Base-by-base conservation (phyloP, 768 basidiomycete species). In the Tephrocybe sp. region DNA sequence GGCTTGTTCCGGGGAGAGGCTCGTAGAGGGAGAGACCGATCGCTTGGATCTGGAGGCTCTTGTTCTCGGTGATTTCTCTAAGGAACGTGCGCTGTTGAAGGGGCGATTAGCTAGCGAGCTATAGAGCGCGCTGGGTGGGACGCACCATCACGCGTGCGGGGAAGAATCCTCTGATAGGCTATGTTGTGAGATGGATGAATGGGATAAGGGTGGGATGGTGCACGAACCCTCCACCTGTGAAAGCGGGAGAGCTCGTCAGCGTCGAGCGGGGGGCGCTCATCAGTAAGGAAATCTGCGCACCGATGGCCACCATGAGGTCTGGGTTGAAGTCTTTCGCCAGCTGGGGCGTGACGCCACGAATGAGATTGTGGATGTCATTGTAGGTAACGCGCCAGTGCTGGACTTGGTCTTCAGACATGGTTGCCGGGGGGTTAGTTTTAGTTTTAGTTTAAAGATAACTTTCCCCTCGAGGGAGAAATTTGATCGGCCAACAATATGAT, bases 21-120 rank as follows among this genome's bases (percentile, higher is more conserved):
- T 99, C 97, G 61, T 99, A 99, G 3, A 99, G 77, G 4, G 93
- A 95, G 26, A 99, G 81, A 2, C 97, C 95, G 57, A 99, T 98
- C 4, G 97, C 96, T 67, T 94, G 91, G 57, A 98, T 97, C 41
- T 92, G 90, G 45, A 98, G 84, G 50, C 90, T 86, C 59, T 81
- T 83, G 60, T 89, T 86, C 24, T 77, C 78, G 2, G 81, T 75
- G 15, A 79, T 68, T 63, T 84, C 79, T 63, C 88, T 88, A 55
- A 94, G 74, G 73, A 93, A 94, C 0, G 94, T 95, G 45, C 93
- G 84, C 88, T 91, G 52, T 25, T 25, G 7, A 28, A 33, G 50
- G 18, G 33, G 26, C 14, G 20, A 54, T 41, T n/a, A 40, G 26
- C 44, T 11, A 33, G n/a, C 28, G 26, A 47, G n/a, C n/a, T n/a